Evolutionary conservation across 495 filamentous ascomycete species (phyloP).

Genomic region (Ascobolus immersus): DNA sequence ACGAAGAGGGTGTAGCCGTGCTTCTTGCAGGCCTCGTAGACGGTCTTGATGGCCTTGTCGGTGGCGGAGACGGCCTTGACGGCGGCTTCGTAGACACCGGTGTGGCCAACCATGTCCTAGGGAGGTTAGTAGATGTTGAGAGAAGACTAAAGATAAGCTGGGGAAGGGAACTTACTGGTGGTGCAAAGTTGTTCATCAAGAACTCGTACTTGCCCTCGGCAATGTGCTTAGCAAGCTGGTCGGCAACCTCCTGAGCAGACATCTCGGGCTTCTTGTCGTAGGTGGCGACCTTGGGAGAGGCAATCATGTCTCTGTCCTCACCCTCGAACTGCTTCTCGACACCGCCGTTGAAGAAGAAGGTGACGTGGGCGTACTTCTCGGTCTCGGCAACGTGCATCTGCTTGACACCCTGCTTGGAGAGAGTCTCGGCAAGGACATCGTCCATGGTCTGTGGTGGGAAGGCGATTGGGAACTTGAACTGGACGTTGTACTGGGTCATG

Average conservation of each 20-base stretch:
- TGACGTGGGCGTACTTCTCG: slow-evolving; percentile 97
- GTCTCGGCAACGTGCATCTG: slow-evolving; percentile 96
- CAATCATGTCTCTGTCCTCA: slow-evolving; percentile 58
- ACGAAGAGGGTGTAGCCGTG: slow-evolving; percentile 77
- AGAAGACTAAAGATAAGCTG: neutral
- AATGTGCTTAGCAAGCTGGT: slow-evolving; percentile 66
- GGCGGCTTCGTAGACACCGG: slow-evolving; percentile 89
- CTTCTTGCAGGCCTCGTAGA: slow-evolving; percentile 82
- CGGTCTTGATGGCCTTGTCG: slow-evolving; percentile 74
- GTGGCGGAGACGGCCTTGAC: slow-evolving; percentile 63
- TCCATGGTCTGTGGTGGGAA: slow-evolving; percentile 89
- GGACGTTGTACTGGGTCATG: slow-evolving; percentile 96
- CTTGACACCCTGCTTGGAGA: slow-evolving; percentile 59
- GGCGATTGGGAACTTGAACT: slow-evolving; percentile 79
- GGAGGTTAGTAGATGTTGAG: neutral
- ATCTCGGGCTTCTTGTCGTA: slow-evolving; percentile 94
- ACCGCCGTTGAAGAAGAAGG: slow-evolving; percentile 87
- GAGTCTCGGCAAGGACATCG: slow-evolving; percentile 88
- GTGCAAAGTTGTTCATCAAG: slow-evolving; percentile 99
- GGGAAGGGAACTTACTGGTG: slow-evolving; percentile 24
- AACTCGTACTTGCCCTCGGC: slow-evolving; percentile 64
- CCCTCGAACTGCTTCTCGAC: slow-evolving; percentile 88
- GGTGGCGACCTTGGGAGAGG: slow-evolving; percentile 57
- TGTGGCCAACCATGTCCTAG: slow-evolving; percentile 91
- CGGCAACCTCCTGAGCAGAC: slow-evolving; percentile 66